Evolutionary conservation across 2,329 filamentous ascomycete species (phyloP).

Genomic region (Fusarium nelsonii): DNA sequence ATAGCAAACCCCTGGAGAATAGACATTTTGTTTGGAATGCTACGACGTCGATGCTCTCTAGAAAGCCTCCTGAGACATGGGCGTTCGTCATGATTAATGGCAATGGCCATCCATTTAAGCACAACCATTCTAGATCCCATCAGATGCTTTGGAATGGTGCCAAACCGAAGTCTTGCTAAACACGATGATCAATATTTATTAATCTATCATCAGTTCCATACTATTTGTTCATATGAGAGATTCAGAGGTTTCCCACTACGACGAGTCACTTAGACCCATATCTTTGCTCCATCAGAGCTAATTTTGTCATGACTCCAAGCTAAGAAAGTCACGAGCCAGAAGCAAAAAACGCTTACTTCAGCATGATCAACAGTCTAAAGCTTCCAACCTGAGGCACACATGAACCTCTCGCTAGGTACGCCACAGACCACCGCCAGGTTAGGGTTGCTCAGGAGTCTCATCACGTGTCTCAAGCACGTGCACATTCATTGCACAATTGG

Average conservation of each 20-base stretch:
- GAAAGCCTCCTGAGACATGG: constrained; percentile 20
- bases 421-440: too few relatives aligned
- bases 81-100: constrained; percentile 12
- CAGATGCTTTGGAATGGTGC: neutral
- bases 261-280: neutral
- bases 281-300: constrained; percentile 14
- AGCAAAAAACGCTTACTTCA: constrained; percentile 21
- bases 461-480: too few relatives aligned
- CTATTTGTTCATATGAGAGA: neutral
- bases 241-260: constrained; percentile 1
- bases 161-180: neutral
- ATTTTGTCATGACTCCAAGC: constrained; percentile 36
- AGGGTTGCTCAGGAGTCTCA: too few relatives aligned
- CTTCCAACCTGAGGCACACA: constrained; percentile 33
- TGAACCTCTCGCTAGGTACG: constrained; percentile 16
- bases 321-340: constrained; percentile 17
- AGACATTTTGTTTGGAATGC: constrained; percentile 13
- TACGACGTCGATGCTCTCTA: neutral
- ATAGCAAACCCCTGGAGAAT: constrained; percentile 1
- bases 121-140: neutral
- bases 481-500: too few relatives aligned
- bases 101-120: neutral
- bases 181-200: neutral
- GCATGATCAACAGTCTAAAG: neutral
- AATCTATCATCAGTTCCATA: neutral